Evolutionary conservation across 306 rosid species (phyloP), one percentile per base, ranked within the genome.

Genomic region (Vigna unguiculata): DNA sequence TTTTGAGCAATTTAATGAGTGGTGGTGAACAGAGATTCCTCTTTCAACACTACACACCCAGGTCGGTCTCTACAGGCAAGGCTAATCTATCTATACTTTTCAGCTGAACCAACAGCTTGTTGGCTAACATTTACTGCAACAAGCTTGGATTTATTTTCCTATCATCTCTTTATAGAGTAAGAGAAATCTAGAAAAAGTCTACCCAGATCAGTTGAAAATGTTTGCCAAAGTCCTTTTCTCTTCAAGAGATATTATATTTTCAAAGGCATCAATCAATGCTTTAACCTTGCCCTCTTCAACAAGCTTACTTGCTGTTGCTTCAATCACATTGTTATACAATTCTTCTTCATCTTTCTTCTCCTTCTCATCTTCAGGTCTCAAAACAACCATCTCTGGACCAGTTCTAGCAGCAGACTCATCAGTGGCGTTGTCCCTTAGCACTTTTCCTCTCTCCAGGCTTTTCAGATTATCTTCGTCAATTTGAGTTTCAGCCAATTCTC

Each of bases 231-330:
- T 76, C 17, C 76, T 89, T 47, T 80, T 80, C 86, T 88, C 93
- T 53, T 92, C 93, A 21, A 92, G 97, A 43, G 93, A 94, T 77
- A 91, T 91, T 24, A 94, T 83, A 59, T 90, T 84, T 86, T 94
- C 98, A 69, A 91, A 94, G 73, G 96, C 98, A 65, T 93, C 86
- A 58, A 94, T 96, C 85, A 94, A 84, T 74, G 98, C 98, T 83
- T 91, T 90, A 71, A 94, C 98, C 87, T 85, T 94, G 80, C 96
- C 80, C 85, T 85, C 87, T 80, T 81, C 93, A 70, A 75, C 91
- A 1, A 94, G 80, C 82, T 91, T 91, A 75, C 86, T 89, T 66
- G 98, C 95, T 12, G 93, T 86, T 86, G 87, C 98, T 83, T 94
- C 90, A 2, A 90, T 91, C 8, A 91, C 91, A 60, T 81, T 86